These are phyloP conservation scores for Rhizopus delemar DNA, from an alignment of 371 early-diverging fungal genomes.

Conservation along the genomic window DNA sequence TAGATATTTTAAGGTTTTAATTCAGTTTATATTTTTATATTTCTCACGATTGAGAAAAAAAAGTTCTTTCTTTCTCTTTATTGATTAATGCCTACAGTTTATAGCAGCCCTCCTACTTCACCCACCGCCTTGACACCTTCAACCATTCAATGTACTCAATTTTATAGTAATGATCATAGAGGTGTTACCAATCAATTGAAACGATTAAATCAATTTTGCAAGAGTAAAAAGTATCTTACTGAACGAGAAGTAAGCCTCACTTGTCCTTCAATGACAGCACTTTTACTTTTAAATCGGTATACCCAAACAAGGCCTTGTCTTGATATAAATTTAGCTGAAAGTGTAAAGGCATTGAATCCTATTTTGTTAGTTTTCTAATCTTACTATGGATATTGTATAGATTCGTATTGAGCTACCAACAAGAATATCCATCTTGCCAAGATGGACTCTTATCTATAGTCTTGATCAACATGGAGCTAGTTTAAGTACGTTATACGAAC, in stretches of 20 bases:
- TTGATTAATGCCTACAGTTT: neutral
- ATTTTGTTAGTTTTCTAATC: neutral
- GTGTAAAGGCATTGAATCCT: constrained; percentile 13
- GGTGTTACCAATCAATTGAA: neutral
- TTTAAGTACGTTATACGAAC: constrained; percentile 32
- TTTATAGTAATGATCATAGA: constrained; percentile 16
- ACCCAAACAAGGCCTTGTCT: constrained; percentile 24
- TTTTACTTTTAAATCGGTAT: constrained; percentile 9
- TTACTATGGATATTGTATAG: constrained; percentile 6
- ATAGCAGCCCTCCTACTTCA: neutral
- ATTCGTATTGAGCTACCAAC: constrained; percentile 27
- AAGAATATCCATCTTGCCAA: constrained; percentile 28
- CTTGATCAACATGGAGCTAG: constrained; percentile 46
- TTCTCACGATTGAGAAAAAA: neutral
- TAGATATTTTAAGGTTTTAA: too few species aligned
- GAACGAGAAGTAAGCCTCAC: too few species aligned
- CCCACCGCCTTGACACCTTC: constrained; percentile 17
- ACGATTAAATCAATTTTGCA: neutral
- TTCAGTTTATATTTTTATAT: neutral
- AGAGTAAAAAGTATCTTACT: constrained; percentile 1
- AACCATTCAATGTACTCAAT: constrained; percentile 32
- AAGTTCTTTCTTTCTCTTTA: neutral
- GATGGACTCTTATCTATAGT: constrained; percentile 41
- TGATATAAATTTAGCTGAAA: constrained; percentile 26
- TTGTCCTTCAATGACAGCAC: constrained; percentile 3